Evolutionary conservation across 495 filamentous ascomycete genomes (phyloP).

Genomic region (Daldinia caldariorum): DNA sequence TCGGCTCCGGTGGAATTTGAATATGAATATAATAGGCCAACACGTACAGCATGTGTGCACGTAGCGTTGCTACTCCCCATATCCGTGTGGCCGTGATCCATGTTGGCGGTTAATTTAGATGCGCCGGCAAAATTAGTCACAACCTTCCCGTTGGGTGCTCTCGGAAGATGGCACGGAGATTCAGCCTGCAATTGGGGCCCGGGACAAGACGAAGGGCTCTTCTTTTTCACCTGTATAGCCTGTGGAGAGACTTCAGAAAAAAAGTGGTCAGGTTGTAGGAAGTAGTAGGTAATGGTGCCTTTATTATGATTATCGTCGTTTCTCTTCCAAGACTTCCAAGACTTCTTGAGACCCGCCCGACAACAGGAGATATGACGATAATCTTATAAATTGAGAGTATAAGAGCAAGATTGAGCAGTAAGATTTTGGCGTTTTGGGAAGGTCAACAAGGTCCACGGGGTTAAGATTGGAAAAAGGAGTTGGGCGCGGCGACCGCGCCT

Average conservation of each 20-base stretch:
- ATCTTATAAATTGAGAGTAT: slow-evolving; percentile 35
- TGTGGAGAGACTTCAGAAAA: neutral
- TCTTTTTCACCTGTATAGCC: neutral
- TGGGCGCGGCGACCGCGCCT: slow-evolving; percentile 14
- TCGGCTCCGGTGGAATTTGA: slow-evolving; percentile 14
- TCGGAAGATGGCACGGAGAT: slow-evolving; percentile 27
- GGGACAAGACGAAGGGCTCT: neutral
- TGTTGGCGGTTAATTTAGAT: slow-evolving; percentile 37
- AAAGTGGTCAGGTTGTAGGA: neutral
- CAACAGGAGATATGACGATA: slow-evolving; percentile 6
- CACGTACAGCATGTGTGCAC: slow-evolving; percentile 34
- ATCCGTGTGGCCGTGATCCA: slow-evolving; percentile 35
- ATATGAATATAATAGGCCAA: slow-evolving; percentile 13
- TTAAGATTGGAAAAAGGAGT: slow-evolving; percentile 9
- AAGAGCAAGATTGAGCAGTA: slow-evolving; percentile 43
- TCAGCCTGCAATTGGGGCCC: slow-evolving; percentile 13
- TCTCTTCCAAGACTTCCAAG: neutral
- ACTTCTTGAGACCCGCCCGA: neutral
- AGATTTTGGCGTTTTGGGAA: slow-evolving; percentile 35
- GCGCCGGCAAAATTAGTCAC: slow-evolving; percentile 31
- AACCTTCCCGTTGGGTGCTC: slow-evolving; percentile 30
- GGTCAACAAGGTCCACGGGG: slow-evolving; percentile 17
- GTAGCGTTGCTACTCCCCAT: slow-evolving; percentile 34
- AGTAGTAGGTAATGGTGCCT: neutral
- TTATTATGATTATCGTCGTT: neutral